phyloP scores from a whole-genome alignment of 305 asterid species.

The Salvia sclarea region DNA sequence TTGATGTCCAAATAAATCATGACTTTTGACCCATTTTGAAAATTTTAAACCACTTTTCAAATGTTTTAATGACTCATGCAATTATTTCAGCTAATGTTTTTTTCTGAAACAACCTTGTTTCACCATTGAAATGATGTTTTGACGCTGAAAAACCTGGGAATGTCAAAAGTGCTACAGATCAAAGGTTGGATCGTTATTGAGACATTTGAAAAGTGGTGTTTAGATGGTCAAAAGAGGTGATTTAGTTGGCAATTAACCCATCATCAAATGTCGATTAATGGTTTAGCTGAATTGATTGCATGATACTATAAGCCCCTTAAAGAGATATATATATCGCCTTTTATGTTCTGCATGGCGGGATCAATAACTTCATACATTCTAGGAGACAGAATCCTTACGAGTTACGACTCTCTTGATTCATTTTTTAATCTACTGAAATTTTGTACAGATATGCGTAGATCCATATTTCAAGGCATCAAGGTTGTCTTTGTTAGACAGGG shows the following conservation, averaged over 20 bases:
- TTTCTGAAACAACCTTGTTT: not conserved
- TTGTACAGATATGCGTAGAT: constrained; percentile 68
- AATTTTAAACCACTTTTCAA: not conserved
- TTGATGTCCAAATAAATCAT: not conserved
- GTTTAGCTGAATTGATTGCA: constrained; percentile 27
- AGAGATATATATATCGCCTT: not conserved
- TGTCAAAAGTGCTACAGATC: not conserved
- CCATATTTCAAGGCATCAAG: constrained; percentile 79
- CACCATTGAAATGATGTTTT: not conserved
- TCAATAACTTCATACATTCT: constrained; percentile 1
- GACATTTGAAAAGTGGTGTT: not conserved
- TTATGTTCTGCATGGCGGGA: not conserved
- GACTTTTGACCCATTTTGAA: not conserved
- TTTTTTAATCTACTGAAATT: constrained; percentile 32
- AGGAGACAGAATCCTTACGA: not conserved
- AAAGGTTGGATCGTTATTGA: not conserved
- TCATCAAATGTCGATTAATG: not conserved
- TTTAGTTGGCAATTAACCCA: not conserved
- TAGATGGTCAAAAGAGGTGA: not conserved
- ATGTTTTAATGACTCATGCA: not conserved
- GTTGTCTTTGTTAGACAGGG: constrained; percentile 86
- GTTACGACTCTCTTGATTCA: constrained; percentile 4
- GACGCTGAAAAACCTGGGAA: not conserved
- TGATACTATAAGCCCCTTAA: constrained; percentile 2
- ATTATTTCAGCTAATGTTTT: not conserved